Base-by-base conservation (phyloP, 1,284 basidiomycete species). In the Sparassis latifolia region DNA sequence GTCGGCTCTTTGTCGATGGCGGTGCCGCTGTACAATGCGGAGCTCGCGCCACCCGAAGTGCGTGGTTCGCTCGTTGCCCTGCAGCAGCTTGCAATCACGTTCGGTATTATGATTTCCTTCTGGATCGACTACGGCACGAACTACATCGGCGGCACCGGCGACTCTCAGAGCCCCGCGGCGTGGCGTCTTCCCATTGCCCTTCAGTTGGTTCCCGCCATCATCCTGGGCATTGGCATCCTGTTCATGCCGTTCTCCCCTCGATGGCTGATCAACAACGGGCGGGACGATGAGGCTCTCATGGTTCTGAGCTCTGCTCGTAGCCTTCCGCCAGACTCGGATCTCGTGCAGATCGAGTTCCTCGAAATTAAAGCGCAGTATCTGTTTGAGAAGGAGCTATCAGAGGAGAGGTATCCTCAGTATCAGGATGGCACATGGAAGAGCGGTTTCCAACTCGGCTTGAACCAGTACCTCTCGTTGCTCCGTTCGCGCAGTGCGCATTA, bases 61-160 rank as follows among this genome's bases (percentile, higher is more conserved):
- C 80, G 89, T 56, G 89, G 89, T 5, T 85, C 84, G 59, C 72
- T 92, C 37, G 88, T 92, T 42, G 86, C 86, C 2, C 76, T 92
- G 10, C 89, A 92, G 63, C 89, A 92, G 62, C 73, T 91, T 9
- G 82, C 85, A 3, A 91, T 91, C 62, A 86, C 86, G 1, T 86
- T 86, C 58, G 83, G 84, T 31, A 86, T 73, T 69, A 72, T 75
- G 73, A 57, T 79, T 28, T 84, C 82, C n/a, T 91, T 88, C 73
- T 91, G 87, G 86, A 87, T 89, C 58, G 85, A 84, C 61, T 86
- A 78, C 55, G 84, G 84, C 39, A 87, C 86, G 37, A 87, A 88
- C 66, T 84, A 80, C 66, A 86, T 84, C 47, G 80, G 83, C 28
- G 84, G 86, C 0, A 80, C 78, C 20, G 76, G 76, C 5, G 58